Percentiles rank a stretch among this genome's conserved stretches.
Evolutionary conservation across 169 alveolate genomes (phyloP).

Genomic region (Plasmodium knowlesi): DNA sequence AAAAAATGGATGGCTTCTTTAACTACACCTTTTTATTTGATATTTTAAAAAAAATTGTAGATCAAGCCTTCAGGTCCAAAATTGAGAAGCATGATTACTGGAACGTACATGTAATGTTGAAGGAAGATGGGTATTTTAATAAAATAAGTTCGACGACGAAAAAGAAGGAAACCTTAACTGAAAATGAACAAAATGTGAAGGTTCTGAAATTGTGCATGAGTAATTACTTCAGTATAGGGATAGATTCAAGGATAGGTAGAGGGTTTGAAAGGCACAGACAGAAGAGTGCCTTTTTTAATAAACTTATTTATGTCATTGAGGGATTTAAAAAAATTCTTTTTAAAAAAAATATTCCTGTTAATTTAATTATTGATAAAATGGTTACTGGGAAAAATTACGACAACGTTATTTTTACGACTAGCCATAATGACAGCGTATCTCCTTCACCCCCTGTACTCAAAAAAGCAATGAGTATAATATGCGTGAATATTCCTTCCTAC

Average conservation of each 20-base stretch:
- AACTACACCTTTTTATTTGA: conserved; percentile 85
- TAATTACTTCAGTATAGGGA: conserved; percentile 94
- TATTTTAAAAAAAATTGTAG: conserved; percentile 85
- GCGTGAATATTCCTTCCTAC: conserved; percentile 83
- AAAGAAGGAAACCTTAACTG: conserved; percentile 79
- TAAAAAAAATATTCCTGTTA: conserved; percentile 74
- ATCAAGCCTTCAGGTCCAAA: conserved; percentile 83
- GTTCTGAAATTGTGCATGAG: conserved; percentile 82
- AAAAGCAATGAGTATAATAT: conserved; percentile 77
- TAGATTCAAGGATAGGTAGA: conserved; percentile 94
- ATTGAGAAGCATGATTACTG: conserved; percentile 92
- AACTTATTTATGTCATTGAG: conserved; percentile 80
- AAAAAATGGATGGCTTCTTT: conserved; percentile 80
- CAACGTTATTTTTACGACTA: conserved; percentile 80
- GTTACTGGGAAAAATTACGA: conserved; percentile 71
- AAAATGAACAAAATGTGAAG: conserved; percentile 32
- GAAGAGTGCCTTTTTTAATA: conserved; percentile 83
- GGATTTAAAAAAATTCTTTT: conserved; percentile 88
- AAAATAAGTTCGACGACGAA: conserved; percentile 82
- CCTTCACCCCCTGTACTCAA: conserved; percentile 75
- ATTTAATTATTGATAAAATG: conserved; percentile 81
- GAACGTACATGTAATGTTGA: conserved; percentile 88
- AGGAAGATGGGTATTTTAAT: conserved; percentile 89
- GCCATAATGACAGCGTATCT: conserved; percentile 26
- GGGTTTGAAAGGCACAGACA: conserved; percentile 92